These are phyloP conservation scores for Phytophthora lateralis DNA, from an alignment of 352 stramenopile genomes.

Conservation along the genomic window DNA sequence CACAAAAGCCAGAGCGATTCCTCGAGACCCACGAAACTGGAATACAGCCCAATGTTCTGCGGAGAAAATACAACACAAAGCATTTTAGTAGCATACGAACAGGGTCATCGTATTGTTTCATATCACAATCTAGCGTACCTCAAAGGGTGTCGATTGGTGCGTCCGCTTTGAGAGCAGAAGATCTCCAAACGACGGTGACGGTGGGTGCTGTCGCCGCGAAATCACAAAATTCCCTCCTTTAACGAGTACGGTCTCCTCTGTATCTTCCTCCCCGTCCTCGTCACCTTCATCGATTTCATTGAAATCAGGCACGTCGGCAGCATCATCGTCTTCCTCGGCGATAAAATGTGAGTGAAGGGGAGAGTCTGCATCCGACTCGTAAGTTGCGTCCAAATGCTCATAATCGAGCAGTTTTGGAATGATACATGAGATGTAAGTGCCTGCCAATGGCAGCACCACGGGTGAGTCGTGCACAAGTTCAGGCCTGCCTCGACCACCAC, in stretches of 20 bases:
- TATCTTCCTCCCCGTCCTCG: constrained; percentile 31
- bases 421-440: constrained; percentile 79
- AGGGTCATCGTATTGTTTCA: background rate
- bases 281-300: constrained; percentile 45
- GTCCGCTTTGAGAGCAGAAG: constrained; percentile 64
- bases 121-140: constrained; percentile 40
- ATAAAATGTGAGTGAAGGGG: constrained; percentile 63
- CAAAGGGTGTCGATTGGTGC: constrained; percentile 58
- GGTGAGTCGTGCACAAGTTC: constrained; percentile 49
- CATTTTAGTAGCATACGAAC: background rate
- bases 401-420: constrained; percentile 75
- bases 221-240: constrained; percentile 57
- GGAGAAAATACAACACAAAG: constrained; percentile 1
- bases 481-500: constrained; percentile 44
- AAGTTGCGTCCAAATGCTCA: constrained; percentile 40
- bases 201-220: constrained; percentile 36
- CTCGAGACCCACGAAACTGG: constrained; percentile 81
- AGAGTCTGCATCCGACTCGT: constrained; percentile 37
- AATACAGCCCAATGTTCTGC: constrained; percentile 83
- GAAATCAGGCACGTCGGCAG: constrained; percentile 32
- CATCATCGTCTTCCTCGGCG: constrained; percentile 52
- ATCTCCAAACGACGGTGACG: constrained; percentile 73
- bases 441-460: constrained; percentile 65
- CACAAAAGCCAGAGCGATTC: constrained; percentile 81
- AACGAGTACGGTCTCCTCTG: constrained; percentile 37